Conservation (phyloP, 2,329 filamentous ascomycete genomes). For the Zasmidium angulare region DNA sequence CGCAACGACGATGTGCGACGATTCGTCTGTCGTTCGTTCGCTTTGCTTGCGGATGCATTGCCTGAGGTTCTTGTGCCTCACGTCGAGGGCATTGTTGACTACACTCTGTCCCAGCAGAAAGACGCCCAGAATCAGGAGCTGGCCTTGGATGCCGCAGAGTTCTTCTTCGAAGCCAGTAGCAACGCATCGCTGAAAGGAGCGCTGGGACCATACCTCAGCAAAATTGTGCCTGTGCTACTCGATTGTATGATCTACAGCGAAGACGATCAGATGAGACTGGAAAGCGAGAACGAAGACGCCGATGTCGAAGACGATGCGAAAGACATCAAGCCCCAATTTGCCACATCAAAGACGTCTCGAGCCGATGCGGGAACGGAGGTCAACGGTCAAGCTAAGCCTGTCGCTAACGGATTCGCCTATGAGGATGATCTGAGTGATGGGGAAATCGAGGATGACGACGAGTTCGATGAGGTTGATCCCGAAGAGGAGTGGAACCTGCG, state of each 20-base stretch:
- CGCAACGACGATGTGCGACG: conserved; percentile 77
- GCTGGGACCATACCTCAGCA: conserved; percentile 73
- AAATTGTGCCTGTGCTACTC: conserved; percentile 86
- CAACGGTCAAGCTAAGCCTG: conserved; percentile 53
- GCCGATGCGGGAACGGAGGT: conserved; percentile 53
- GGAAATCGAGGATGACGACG: conserved; percentile 79
- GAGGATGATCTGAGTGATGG: conserved; percentile 78
- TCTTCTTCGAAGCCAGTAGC: conserved; percentile 93
- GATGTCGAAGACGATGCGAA: conserved; percentile 86
- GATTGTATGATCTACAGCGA: conserved; percentile 96
- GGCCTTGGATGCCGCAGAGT: conserved; percentile 92
- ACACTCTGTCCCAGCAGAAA: conserved; percentile 86
- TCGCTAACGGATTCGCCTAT: conserved; percentile 34
- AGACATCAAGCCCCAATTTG: conserved; percentile 91
- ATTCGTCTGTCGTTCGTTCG: conserved; percentile 90
- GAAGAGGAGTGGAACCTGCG: conserved; percentile 94
- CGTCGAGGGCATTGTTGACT: conserved; percentile 83
- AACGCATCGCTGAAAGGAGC: conserved; percentile 75
- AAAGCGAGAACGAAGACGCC: conserved; percentile 69
- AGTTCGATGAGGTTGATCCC: conserved; percentile 67
- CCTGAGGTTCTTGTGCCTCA: conserved; percentile 90
- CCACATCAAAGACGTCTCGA: conserved; percentile 59
- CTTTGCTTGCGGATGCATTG: conserved; percentile 84
- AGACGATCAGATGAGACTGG: conserved; percentile 84
- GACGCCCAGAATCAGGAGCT: conserved; percentile 80